These are phyloP conservation scores for Tolypocladium endophyticum DNA, from an alignment of 2,329 filamentous ascomycete genomes.

Conservation along the genomic window DNA sequence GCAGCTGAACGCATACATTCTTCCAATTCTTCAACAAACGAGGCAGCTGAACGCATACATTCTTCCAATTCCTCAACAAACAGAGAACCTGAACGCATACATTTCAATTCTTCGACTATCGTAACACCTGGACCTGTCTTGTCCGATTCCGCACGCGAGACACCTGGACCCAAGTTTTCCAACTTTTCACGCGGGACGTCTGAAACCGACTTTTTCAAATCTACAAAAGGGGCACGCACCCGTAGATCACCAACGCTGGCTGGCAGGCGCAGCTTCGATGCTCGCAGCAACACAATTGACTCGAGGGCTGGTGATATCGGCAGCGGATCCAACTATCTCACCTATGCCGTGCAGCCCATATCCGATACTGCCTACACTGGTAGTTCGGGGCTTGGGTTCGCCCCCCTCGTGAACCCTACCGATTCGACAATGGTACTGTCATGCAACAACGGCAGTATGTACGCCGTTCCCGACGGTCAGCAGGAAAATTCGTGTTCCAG, in stretches of 20 bases:
- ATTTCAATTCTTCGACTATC: no score
- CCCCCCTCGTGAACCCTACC: slow-evolving; percentile 9
- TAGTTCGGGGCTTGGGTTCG: slow-evolving; percentile 9
- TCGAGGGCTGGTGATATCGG: neutral
- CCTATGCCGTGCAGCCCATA: neutral
- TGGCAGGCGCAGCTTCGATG: neutral
- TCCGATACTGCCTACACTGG: slow-evolving; percentile 8
- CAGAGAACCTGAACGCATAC: no score
- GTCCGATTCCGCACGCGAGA: no score
- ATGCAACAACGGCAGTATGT: slow-evolving; percentile 24
- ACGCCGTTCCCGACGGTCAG: slow-evolving; percentile 12
- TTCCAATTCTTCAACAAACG: no score
- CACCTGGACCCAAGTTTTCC: neutral
- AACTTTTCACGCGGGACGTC: neutral
- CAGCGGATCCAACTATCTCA: neutral
- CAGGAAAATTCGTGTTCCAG: slow-evolving; percentile 10
- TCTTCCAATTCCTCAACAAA: no score
- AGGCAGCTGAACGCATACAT: no score
- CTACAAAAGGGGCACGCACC: neutral
- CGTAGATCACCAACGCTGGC: neutral
- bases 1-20: no score
- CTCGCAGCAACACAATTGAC: neutral
- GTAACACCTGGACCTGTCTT: no score
- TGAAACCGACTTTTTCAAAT: neutral
- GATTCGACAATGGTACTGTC: slow-evolving; percentile 13